Evolutionary conservation across 2,329 filamentous ascomycete genomes (phyloP).

Genomic region (Arachnopeziza araneosa): DNA sequence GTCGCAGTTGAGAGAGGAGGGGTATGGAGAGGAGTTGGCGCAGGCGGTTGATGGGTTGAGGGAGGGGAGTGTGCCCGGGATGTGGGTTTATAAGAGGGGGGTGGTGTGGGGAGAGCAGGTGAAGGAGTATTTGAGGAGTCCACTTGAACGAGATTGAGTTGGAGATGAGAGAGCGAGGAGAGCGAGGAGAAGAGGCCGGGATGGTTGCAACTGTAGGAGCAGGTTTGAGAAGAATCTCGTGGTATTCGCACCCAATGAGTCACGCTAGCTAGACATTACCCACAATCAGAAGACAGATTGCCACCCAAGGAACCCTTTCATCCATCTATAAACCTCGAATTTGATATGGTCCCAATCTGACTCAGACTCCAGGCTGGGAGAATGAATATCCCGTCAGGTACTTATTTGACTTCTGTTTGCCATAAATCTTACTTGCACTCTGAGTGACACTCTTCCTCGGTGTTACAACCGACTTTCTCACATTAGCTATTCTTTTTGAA

Average conservation of each 20-base stretch:
- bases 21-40: conserved; percentile 46
- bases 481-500: not conserved
- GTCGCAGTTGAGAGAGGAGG: conserved; percentile 49
- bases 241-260: no score
- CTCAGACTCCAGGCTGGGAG: not conserved
- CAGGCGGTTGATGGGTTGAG: conserved; percentile 54
- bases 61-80: conserved; percentile 49
- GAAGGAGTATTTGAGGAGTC: conserved; percentile 23
- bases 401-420: conserved; percentile 12
- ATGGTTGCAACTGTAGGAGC: no score
- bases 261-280: no score
- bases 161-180: no score
- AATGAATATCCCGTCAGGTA: conserved; percentile 13
- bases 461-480: not conserved
- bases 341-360: no score
- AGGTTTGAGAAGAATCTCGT: no score
- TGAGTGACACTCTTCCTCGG: conserved; percentile 3
- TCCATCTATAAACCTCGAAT: no score
- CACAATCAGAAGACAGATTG: no score
- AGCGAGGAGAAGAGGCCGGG: no score
- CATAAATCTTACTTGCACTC: conserved; percentile 3
- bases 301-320: no score
- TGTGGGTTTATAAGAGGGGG: conserved; percentile 51
- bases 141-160: not conserved
- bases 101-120: conserved; percentile 28